Base-by-base conservation (phyloP, 129 eudicot genomes). In the Heracleum sosnowskyi region DNA sequence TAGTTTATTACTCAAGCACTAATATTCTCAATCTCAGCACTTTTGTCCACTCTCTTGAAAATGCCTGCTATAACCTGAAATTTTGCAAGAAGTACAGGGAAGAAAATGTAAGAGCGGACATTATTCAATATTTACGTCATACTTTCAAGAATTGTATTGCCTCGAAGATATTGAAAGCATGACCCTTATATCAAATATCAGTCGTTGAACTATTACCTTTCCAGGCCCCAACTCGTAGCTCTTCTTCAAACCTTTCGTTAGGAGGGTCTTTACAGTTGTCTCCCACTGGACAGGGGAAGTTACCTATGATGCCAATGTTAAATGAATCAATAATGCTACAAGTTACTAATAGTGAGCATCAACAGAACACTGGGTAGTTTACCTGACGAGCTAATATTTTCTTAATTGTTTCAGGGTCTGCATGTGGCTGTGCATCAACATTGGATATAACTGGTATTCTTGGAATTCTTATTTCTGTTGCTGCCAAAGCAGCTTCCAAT, bases 261-360 rank as follows among this genome's bases (percentile, higher is more conserved):
- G 80, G 62, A 94, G 86, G 60, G 93, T 86, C 86, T 88, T 94
- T 79, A 94, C 88, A 3, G 97, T 91, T 29, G 96, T 87, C 86
- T 94, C 98, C 98, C 98, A 94, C 73, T 94, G 98, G 78, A 94
- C 98, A 0, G 98, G 98, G 63, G 97, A 94, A 37, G 98, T 94
- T 82, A 91, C 98, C 98, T 94, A 77, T 2, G 78, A 74, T 76
- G 41, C 68, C 79, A 79, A 80, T 2, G 41, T 79, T 71, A 63
- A 68, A 41, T 37, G 34, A 77, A 66, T 20, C 10, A 66, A 66
- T 6, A 31, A 33, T 36, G 63, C n/a, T 37, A 36, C 42, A 11
- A 62, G 24, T 40, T 69, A 33, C 10, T 68, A 49, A 35, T 78
- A 26, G 17, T 11, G 77, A 76, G 45, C 35, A 80, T 34, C 31